Evolutionary conservation across 768 basidiomycete genomes (phyloP).

Genomic region (Lactarius sanguifluus): DNA sequence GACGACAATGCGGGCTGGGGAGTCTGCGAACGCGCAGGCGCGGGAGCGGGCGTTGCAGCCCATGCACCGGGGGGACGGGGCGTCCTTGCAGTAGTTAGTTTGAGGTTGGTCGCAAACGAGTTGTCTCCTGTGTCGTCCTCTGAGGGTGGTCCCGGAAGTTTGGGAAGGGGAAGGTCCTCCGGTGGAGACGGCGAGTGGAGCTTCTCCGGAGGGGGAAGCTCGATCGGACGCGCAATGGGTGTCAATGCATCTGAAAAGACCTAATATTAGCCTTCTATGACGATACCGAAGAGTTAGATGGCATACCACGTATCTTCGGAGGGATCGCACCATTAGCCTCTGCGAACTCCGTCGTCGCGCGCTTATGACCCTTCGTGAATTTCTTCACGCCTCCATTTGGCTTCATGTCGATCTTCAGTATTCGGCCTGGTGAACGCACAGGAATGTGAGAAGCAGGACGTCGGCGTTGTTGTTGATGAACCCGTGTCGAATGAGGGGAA

Average conservation of each 20-base stretch:
- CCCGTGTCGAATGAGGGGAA: constrained; percentile 6
- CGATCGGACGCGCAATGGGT: constrained; percentile 23
- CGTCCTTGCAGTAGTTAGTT: constrained; percentile 43
- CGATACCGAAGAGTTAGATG: constrained; percentile 29
- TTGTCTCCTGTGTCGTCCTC: constrained; percentile 45
- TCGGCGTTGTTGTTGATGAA: constrained; percentile 6
- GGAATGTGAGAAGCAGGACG: constrained; percentile 32
- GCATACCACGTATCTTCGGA: constrained; percentile 21
- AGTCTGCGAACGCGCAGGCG: constrained; percentile 30
- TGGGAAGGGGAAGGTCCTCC: constrained; percentile 59
- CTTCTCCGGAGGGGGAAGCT: constrained; percentile 23
- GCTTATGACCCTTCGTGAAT: constrained; percentile 34
- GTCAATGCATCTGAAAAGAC: constrained; percentile 27
- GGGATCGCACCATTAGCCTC: constrained; percentile 34
- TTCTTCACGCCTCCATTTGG: constrained; percentile 26
- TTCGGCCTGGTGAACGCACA: constrained; percentile 42
- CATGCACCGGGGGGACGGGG: constrained; percentile 50
- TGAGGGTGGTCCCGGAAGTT: constrained; percentile 60
- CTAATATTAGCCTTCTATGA: constrained; percentile 23
- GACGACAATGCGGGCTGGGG: constrained; percentile 17
- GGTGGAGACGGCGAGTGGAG: constrained; percentile 50
- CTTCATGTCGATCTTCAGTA: constrained; percentile 30
- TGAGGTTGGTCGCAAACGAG: constrained; percentile 34
- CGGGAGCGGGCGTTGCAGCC: constrained; percentile 42
- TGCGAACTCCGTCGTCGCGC: constrained; percentile 34